Conservation (phyloP, 1,139 yeast species). For the Pneumocystis sp. region DNA sequence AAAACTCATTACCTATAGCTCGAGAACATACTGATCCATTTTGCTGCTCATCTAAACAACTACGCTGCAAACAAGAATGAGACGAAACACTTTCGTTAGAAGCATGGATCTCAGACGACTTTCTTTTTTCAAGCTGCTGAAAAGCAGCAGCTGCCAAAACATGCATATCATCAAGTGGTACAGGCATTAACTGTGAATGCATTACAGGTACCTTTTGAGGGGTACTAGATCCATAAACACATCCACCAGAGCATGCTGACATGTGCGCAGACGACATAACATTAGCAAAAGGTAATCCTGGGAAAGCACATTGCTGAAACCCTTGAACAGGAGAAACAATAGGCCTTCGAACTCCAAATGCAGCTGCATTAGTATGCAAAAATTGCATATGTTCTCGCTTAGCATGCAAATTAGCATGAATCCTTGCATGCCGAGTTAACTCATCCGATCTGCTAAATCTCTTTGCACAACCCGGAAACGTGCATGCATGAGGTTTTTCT, state of each 20-base stretch:
- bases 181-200: neutral
- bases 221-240: neutral
- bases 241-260: neutral
- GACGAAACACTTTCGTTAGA: neutral
- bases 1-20: neutral
- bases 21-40: neutral
- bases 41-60: neutral
- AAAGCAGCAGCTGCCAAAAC: constrained; percentile 71
- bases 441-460: constrained; percentile 81
- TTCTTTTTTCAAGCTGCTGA: constrained; percentile 49
- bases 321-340: neutral
- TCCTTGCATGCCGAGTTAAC: constrained; percentile 73
- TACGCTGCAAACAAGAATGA: constrained; percentile 1
- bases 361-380: neutral
- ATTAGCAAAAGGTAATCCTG: neutral
- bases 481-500: constrained; percentile 82
- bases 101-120: constrained; percentile 13
- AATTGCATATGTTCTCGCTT: neutral
- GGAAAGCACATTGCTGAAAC: neutral
- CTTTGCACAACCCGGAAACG: constrained; percentile 75
- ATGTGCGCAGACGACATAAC: neutral
- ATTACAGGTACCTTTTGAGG: neutral
- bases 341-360: neutral
- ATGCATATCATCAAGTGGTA: constrained; percentile 39
- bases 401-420: constrained; percentile 31